These are phyloP conservation scores for Petunia secreta DNA, from an alignment of 257 asterid species.

Conservation along the genomic window DNA sequence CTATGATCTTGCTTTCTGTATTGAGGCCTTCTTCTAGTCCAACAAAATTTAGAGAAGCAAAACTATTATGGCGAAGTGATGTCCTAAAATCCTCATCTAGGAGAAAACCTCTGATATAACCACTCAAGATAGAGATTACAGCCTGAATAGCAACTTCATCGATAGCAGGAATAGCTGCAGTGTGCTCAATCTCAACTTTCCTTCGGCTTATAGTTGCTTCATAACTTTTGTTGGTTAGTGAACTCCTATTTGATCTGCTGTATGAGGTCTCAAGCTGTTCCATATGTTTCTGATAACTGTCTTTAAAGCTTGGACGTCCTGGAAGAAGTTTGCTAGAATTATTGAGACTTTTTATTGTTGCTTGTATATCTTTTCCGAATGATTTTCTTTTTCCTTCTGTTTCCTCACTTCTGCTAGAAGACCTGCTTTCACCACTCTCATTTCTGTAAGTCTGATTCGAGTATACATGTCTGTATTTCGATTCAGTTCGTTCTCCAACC, in stretches of 20 bases:
- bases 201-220: constrained; percentile 39
- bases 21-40: constrained; percentile 46
- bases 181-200: constrained; percentile 43
- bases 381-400: constrained; percentile 22
- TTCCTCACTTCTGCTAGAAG: constrained; percentile 30
- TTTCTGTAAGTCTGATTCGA: constrained; percentile 44
- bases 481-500: constrained; percentile 37
- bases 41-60: constrained; percentile 51
- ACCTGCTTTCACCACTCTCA: constrained; percentile 35
- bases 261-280: constrained; percentile 34
- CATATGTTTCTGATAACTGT: constrained; percentile 24
- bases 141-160: constrained; percentile 79
- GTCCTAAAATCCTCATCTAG: constrained; percentile 68
- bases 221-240: constrained; percentile 23
- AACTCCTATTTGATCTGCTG: constrained; percentile 28
- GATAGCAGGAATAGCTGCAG: constrained; percentile 56
- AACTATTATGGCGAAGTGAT: constrained; percentile 59
- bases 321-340: constrained; percentile 36
- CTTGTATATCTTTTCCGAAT: constrained; percentile 24
- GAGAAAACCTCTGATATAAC: constrained; percentile 51
- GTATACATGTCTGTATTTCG: constrained; percentile 37
- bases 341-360: constrained; percentile 32
- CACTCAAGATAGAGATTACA: constrained; percentile 63
- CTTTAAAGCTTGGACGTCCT: constrained; percentile 25
- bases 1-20: constrained; percentile 58